Base-by-base conservation (phyloP, 2,329 filamentous ascomycete species). In the Pseudogymnoascus verrucosus region DNA sequence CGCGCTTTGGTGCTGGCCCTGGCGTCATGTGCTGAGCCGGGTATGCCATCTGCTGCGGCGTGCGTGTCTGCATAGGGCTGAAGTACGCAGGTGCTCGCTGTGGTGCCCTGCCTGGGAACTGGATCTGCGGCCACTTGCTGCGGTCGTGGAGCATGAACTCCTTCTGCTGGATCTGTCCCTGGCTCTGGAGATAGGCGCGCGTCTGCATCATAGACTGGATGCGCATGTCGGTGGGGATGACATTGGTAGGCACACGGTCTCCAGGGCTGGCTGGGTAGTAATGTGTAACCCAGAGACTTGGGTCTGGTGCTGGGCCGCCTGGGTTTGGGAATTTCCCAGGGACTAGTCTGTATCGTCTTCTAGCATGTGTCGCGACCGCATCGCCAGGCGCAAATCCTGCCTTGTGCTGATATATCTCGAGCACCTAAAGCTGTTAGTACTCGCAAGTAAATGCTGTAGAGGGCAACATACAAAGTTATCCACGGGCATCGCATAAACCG, bases 121-220 rank as follows among this genome's bases (percentile, higher is more conserved):
- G 85, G 65, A 98, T 89, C 23, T 87, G 87, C 3, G 95, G 93
- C 93, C 93, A 98, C 77, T 91, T 96, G 68, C 86, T 83, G 42
- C 91, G 86, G 76, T 98, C 95, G 60, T 90, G 87, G 19, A 98
- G 82, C 88, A 97, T 96, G 73, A 98, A 98, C 71, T 97, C 92
- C 73, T 96, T 96, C 69, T 91, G 88, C 64, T 88, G 84, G 51
- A 96, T 87, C 70, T 93, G 89, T 5, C 92, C 93, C 68, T 90
- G 89, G 63, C 81, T 83, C 76, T 89, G 87, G 76, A 80, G 90
- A 74, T 79, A 89, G 75, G 76, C 81, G 70, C 85, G 80, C 63
- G 86, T 84, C 64, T 82, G 80, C 73, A 91, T 80, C 14, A 83
- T 80, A 59, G 79, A 75, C 65, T 87, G 86, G 47, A 84, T 79